Conservation (phyloP, 1,284 basidiomycete species). For the Quambalaria eucalypti region DNA sequence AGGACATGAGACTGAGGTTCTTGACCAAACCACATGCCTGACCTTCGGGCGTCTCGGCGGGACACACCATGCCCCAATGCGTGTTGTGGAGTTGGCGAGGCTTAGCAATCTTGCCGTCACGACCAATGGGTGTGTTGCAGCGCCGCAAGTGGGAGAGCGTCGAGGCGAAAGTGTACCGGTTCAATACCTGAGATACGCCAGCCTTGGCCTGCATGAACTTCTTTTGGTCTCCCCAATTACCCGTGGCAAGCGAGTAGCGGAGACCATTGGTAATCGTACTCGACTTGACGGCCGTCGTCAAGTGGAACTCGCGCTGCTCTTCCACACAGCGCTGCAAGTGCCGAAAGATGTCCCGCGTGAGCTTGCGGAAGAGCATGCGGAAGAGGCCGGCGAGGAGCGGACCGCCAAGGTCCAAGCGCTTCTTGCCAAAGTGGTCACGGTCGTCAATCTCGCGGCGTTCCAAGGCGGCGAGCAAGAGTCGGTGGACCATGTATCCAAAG, state of each 20-base stretch:
- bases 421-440: conserved; percentile 98
- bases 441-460: conserved; percentile 94
- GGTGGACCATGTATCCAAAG: conserved; percentile 99
- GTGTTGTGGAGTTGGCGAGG: conserved; percentile 98
- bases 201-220: conserved; percentile 93
- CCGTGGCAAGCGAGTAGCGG: conserved; percentile 94
- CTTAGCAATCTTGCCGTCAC: conserved; percentile 98
- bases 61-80: conserved; percentile 96
- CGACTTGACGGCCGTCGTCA: conserved; percentile 79
- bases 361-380: conserved; percentile 92
- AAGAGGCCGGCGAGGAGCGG: conserved; percentile 90
- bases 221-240: conserved; percentile 97
- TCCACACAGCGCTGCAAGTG: conserved; percentile 94
- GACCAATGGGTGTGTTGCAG: conserved; percentile 93
- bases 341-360: conserved; percentile 93
- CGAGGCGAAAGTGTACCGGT: conserved; percentile 96
- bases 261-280: conserved; percentile 96
- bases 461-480: conserved; percentile 81
- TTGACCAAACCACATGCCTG: conserved; percentile 99
- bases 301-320: conserved; percentile 87
- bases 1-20: conserved; percentile 93
- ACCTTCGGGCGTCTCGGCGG: conserved; percentile 97
- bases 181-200: conserved; percentile 96
- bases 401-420: conserved; percentile 89
- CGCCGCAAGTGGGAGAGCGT: conserved; percentile 95